These are phyloP conservation scores for Euphorbia peplus DNA, from an alignment of 345 rosid species.

Conservation along the genomic window DNA sequence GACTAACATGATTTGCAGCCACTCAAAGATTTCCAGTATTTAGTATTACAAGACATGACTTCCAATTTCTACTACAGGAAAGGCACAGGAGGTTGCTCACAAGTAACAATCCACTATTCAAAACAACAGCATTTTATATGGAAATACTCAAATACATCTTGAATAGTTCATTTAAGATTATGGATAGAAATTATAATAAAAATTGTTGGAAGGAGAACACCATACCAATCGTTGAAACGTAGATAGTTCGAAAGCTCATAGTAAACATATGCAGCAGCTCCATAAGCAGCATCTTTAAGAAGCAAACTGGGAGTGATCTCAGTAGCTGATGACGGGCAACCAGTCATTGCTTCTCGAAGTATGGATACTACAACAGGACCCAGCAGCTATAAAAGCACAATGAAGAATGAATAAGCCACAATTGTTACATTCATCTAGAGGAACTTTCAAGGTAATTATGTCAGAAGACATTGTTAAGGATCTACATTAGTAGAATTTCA, in stretches of 20 bases:
- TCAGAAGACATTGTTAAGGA: not conserved
- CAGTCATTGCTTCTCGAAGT: constrained; percentile 93
- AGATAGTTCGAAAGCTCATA: constrained; percentile 96
- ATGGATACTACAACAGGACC: constrained; percentile 90
- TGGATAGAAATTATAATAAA: constrained; percentile 12
- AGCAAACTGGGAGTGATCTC: constrained; percentile 84
- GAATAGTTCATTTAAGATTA: not conserved
- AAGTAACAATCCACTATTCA: not conserved
- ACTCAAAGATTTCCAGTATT: not conserved
- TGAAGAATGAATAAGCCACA: constrained; percentile 22
- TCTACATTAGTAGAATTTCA: constrained; percentile 24
- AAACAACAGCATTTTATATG: not conserved
- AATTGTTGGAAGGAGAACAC: constrained; percentile 10
- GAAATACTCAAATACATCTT: not conserved
- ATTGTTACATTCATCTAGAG: constrained; percentile 4
- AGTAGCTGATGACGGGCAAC: constrained; percentile 73
- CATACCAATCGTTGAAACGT: constrained; percentile 89
- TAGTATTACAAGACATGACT: not conserved
- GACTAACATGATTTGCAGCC: not conserved
- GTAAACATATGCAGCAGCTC: constrained; percentile 96
- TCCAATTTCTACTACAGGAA: not conserved
- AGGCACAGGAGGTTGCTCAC: not conserved
- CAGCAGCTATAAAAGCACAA: constrained; percentile 54
- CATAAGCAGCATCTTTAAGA: constrained; percentile 96
- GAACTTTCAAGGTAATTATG: not conserved